Conservation (phyloP, 495 filamentous ascomycete species). For the Aspergillus campestris region DNA sequence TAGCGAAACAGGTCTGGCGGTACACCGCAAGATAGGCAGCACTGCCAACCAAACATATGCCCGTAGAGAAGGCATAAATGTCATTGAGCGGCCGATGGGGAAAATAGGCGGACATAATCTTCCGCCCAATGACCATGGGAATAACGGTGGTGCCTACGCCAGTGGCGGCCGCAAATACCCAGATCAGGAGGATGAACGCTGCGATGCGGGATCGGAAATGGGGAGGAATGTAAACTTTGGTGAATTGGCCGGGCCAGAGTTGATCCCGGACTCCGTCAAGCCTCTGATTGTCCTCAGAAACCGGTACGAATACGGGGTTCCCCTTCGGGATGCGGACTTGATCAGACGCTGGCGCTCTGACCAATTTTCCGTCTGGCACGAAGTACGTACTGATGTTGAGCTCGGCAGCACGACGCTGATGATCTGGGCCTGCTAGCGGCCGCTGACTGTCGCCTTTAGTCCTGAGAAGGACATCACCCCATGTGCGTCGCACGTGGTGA, state of each 20-base stretch:
- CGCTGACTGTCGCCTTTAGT: conserved; percentile 42
- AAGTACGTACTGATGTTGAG: conserved; percentile 43
- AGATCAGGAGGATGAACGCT: conserved; percentile 81
- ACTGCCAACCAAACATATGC: conserved; percentile 68
- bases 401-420: conserved; percentile 21
- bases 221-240: conserved; percentile 83
- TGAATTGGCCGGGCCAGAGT: conserved; percentile 33
- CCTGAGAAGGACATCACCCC: conserved; percentile 40
- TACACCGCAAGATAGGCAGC: conserved; percentile 51
- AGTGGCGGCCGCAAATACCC: conserved; percentile 87
- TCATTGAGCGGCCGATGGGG: conserved; percentile 73
- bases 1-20: conserved; percentile 34
- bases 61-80: conserved; percentile 90
- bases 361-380: conserved; percentile 68
- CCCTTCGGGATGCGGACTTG: conserved; percentile 90
- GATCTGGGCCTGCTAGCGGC: conserved; percentile 34
- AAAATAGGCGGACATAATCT: conserved; percentile 59
- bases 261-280: conserved; percentile 41
- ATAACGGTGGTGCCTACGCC: conserved; percentile 85
- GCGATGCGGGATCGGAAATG: conserved; percentile 72
- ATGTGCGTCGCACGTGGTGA: conserved; percentile 44
- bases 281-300: conserved; percentile 60
- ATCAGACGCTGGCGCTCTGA: conserved; percentile 84
- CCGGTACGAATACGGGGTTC: conserved; percentile 67
- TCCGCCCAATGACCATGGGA: conserved; percentile 76